These are phyloP conservation scores for Populus pruinosa DNA, from an alignment of 345 rosid species.

Conservation along the genomic window DNA sequence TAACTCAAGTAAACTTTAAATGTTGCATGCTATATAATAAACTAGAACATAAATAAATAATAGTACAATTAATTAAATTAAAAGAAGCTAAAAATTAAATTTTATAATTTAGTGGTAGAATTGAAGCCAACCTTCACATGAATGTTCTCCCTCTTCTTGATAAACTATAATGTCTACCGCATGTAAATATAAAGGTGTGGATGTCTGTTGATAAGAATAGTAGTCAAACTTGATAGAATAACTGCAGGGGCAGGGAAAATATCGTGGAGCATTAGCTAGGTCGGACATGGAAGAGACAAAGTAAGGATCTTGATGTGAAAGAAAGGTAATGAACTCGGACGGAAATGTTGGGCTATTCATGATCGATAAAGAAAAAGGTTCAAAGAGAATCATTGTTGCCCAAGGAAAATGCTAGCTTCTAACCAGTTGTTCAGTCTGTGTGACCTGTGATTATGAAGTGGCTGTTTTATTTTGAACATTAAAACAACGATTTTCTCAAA, in stretches of 20 bases:
- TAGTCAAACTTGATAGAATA: not conserved
- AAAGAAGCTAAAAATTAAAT: no score
- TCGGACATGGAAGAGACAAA: not conserved
- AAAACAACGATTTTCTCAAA: no score
- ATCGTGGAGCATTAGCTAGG: not conserved
- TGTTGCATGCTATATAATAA: no score
- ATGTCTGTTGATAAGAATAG: not conserved
- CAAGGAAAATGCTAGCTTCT: conserved; percentile 5
- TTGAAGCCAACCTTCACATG: no score
- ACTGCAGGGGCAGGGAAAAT: not conserved
- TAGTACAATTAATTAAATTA: no score
- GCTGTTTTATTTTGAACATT: no score
- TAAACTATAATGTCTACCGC: no score
- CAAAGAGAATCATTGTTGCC: conserved; percentile 10
- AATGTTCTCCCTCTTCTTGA: no score
- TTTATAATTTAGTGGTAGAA: no score
- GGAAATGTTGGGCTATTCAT: conserved; percentile 14
- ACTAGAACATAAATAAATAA: no score
- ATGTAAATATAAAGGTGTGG: no score
- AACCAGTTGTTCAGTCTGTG: not conserved
- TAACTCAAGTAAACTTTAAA: no score
- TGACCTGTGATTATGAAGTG: not conserved
- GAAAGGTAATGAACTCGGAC: conserved; percentile 20
- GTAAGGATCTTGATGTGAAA: conserved; percentile 12
- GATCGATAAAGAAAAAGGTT: not conserved